Percentiles rank a stretch among this genome's conserved stretches.
These are phyloP conservation scores for Quercus agrifolia DNA, from an alignment of 306 rosid species.

Conservation along the genomic window DNA sequence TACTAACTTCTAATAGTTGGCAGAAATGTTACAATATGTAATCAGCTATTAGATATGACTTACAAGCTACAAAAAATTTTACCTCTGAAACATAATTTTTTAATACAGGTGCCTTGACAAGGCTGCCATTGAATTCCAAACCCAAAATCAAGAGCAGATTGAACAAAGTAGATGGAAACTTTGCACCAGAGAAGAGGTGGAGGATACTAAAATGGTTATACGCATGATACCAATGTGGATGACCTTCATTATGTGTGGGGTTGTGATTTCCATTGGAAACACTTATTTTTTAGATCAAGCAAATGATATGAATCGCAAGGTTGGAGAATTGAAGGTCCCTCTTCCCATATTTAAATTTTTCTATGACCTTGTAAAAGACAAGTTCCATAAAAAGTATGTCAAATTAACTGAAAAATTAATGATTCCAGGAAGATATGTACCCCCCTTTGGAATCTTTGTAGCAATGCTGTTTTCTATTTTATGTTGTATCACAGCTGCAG, in stretches of 20 bases:
- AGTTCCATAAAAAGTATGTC: background rate
- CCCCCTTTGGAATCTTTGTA: background rate
- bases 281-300: constrained; percentile 41
- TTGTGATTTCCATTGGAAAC: constrained; percentile 31
- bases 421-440: background rate
- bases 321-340: constrained; percentile 26
- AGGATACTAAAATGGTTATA: constrained; percentile 15
- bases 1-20: background rate
- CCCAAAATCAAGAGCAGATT: constrained; percentile 6
- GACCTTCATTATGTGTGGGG: constrained; percentile 16
- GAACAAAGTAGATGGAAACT: constrained; percentile 19
- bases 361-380: background rate
- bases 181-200: constrained; percentile 31
- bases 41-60: too few species aligned
- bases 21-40: too few species aligned
- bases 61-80: background rate
- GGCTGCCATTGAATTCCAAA: constrained; percentile 23
- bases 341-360: constrained; percentile 6
- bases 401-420: background rate
- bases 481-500: constrained; percentile 35
- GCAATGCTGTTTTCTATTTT: constrained; percentile 23
- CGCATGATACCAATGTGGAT: constrained; percentile 19
- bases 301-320: constrained; percentile 14
- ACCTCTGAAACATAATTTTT: too few species aligned
- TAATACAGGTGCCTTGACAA: constrained; percentile 29